Base-by-base conservation (phyloP, 768 basidiomycete genomes). In the Russula olivacea region DNA sequence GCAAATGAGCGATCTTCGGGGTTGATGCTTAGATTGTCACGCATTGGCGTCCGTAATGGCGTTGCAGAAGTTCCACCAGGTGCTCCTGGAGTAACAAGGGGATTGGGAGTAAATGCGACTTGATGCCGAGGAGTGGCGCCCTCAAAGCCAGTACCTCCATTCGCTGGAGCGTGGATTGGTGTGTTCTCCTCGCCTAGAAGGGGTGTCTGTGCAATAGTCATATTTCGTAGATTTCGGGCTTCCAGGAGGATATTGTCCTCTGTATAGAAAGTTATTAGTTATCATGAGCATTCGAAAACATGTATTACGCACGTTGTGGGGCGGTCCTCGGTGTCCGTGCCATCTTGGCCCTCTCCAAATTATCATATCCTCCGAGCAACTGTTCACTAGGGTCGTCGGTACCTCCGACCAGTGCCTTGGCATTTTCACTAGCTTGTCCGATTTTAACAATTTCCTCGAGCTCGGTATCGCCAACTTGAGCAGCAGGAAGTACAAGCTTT, bases 361-460 rank as follows among this genome's bases (percentile, higher is more conserved):
- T 89, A 70, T 96, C 92, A 71, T 98, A 98, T 59, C 97, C 95
- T 65, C 92, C 93, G 58, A 99, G 73, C 43, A 98, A 76, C 67
- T 85, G 83, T n/a, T 85, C 87, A 63, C 87, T 93, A 14, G 93
- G 90, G 67, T 91, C 91, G 57, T 83, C 88, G 8, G 89, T 92
- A 28, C 87, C 87, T 21, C 80, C 83, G 11, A 94, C 93, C 68
- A 98, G 71, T 4, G 89, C 84, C 72, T 93, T 88, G 19, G 96
- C 91, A 69, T 83, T 88, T 76, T 96, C 94, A 3, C 93, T 88
- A 0, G 90, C 89, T 72, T 91, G 86, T 0, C 97, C 97, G 70
- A 98, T 98, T 78, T 98, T 99, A 67, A 97, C 96, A 65, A 99
- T 98, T 67, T 98, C 94, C 76, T 98, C 97, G 55, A 99, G 75